Evolutionary conservation across 2,329 filamentous ascomycete genomes (phyloP).

Genomic region (Colletotrichum eleusines): DNA sequence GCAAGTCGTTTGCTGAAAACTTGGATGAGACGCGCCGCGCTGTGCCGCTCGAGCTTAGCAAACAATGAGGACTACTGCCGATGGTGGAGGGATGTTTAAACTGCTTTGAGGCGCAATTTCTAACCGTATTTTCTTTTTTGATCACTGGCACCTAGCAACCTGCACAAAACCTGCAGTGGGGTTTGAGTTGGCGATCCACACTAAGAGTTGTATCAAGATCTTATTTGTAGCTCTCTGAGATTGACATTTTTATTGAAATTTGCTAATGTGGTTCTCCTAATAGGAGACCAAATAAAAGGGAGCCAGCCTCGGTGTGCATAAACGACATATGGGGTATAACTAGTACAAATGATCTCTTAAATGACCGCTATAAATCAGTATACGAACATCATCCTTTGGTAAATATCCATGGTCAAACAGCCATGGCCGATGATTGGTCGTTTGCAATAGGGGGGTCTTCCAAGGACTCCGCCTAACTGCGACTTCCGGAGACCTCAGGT

Average conservation of each 20-base stretch:
- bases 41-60: too few relatives aligned
- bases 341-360: conserved; percentile 21
- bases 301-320: background rate
- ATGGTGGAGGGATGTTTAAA: background rate
- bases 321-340: conserved; percentile 28
- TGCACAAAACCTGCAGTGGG: background rate
- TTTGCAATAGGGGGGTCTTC: too few relatives aligned
- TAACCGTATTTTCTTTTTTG: background rate
- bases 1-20: too few relatives aligned
- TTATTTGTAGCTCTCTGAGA: background rate
- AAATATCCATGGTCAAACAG: background rate
- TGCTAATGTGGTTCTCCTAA: background rate
- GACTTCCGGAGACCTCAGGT: too few relatives aligned
- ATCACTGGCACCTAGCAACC: too few relatives aligned
- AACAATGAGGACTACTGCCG: background rate
- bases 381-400: too few relatives aligned
- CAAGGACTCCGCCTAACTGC: background rate
- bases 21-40: background rate
- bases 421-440: too few relatives aligned
- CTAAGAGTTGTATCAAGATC: background rate
- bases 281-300: background rate
- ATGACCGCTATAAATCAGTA: background rate
- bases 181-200: background rate
- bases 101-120: too few relatives aligned
- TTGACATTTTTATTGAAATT: too few relatives aligned